Evolutionary conservation across 352 stramenopile genomes (phyloP), one percentile per base, ranked within the genome.

Genomic region (Pythium rishiriense): DNA sequence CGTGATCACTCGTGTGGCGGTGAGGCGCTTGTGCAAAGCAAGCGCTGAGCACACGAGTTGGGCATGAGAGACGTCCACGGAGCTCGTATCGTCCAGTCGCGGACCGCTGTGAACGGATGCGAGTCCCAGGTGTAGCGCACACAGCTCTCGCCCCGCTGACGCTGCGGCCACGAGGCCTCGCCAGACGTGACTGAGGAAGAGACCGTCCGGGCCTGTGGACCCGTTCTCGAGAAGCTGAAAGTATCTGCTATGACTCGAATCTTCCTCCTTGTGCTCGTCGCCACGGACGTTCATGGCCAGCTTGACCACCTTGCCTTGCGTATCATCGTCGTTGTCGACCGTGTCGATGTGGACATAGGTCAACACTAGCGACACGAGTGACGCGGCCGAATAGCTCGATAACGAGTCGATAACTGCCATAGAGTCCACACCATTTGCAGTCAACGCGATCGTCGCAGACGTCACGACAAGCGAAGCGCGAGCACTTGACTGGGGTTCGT

Each of bases 401-500:
- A 70, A 19, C 19, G 50, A 52, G 0, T 48, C 43, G 14, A 70
- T 28, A 12, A 52, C 24, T 24, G 26, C 14, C 9, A 25, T 25
- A 9, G 25, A 29, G 11, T 14, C 28, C 2, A 35, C 11, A 26
- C 64, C 60, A 0, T 42, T 21, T 8, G 50, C 35, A 0, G 41
- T 19, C 6, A 72, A 21, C 22, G 71, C 73, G 8, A 81, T 45
- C 19, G 72, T 22, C 4, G 66, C 24, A 19, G 31, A 60, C 15
- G 33, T 26, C 1, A 84, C 17, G 8, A 42, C 29, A 1, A 87
- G 6, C 3, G 64, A 39, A n/a, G 47, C 66, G 8, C 62, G 45
- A 3, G 70, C 59, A 24, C 81, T 88, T 12, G 53, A 77, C n/a
- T 73, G 59, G 19, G 81, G 75, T 10, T 85, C 72, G 54, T 90